Evolutionary conservation across 257 asterid species (phyloP), one percentile per base, ranked within the genome.

Genomic region (Solanum bulbocastanum): DNA sequence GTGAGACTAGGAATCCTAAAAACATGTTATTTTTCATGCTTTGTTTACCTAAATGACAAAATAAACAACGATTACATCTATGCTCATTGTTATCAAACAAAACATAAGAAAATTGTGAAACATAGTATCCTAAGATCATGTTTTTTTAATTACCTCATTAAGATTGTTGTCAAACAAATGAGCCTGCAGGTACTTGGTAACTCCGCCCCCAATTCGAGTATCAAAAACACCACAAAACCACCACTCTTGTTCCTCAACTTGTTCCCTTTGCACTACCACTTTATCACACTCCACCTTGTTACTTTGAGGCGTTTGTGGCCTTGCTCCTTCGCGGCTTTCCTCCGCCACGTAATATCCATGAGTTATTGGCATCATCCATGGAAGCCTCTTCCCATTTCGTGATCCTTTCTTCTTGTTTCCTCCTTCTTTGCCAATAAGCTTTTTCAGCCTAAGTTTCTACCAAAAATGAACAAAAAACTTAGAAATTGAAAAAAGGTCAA

Each of bases 211-310:
- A 88, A 87, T 83, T 66, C 86, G 84, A 25, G 92, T 74, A 46
- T 94, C 94, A 84, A 94, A 94, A 86, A 93, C 93, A 72, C 94
- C 95, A 86, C 91, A 94, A 42, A 91, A 89, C 95, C 96, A 93
- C 49, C 93, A 65, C 58, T 94, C 97, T 49, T 87, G 81, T 6
- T 91, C 93, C 66, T 90, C 87, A 10, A 88, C 62, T 68, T 92
- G 87, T 87, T 91, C 93, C 84, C 94, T 91, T 62, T 93, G 92
- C 75, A 92, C 93, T 65, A 93, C 92, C 33, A 93, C 88, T 15
- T 91, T 73, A 74, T 91, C 95, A 23, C 86, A 66, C 1, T 87
- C 88, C 62, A n/a, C 60, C 32, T 81, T 52, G 11, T 81, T 81
- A 81, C 39, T 46, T 81, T 81, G 68, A 81, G 85, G 68, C 0